phyloP scores from a whole-genome alignment of 306 rosid species.

The Dicorynia guianensis region DNA sequence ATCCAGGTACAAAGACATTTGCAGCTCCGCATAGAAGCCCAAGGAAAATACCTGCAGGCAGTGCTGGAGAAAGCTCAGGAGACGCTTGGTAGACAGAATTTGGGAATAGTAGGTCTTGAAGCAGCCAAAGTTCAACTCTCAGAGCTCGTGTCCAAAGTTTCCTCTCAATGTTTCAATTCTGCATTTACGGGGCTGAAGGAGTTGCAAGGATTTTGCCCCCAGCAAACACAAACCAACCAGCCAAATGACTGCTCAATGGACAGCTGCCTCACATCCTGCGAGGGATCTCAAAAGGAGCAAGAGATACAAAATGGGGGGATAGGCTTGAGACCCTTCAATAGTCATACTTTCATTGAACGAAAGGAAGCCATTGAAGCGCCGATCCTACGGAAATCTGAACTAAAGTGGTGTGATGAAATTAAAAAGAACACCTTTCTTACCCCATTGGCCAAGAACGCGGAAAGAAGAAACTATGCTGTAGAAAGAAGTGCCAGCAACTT shows the following conservation, averaged over 20 bases:
- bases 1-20: constrained; percentile 84
- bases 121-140: constrained; percentile 87
- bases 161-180: constrained; percentile 73
- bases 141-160: constrained; percentile 79
- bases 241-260: constrained; percentile 74
- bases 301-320: constrained; percentile 55
- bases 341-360: constrained; percentile 42
- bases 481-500: constrained; percentile 57
- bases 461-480: constrained; percentile 40
- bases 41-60: constrained; percentile 86
- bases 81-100: constrained; percentile 72
- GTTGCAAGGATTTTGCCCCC: constrained; percentile 53
- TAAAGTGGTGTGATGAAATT: constrained; percentile 50
- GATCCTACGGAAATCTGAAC: constrained; percentile 31
- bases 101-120: constrained; percentile 79
- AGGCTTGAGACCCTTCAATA: constrained; percentile 50
- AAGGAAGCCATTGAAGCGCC: constrained; percentile 46
- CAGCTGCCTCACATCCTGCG: constrained; percentile 81
- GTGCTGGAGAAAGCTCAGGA: constrained; percentile 92
- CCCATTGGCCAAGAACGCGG: constrained; percentile 37
- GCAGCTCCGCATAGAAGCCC: constrained; percentile 84
- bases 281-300: constrained; percentile 68
- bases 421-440: constrained; percentile 45
- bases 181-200: constrained; percentile 66
- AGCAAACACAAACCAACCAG: constrained; percentile 52